Conservation (phyloP, 164 flowering plant species). For the Liquidambar formosana region DNA sequence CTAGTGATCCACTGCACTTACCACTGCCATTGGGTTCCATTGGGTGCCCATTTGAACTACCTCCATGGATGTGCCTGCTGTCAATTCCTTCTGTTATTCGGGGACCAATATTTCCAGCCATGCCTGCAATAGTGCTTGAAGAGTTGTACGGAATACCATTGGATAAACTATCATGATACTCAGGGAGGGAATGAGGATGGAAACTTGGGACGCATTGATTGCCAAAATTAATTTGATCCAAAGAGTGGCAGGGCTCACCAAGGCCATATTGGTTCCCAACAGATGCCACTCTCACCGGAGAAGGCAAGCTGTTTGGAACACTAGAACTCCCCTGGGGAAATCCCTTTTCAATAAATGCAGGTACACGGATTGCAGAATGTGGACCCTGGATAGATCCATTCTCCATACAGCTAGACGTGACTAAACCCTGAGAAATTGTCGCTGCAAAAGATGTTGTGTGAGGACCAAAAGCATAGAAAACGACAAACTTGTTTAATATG, state of each 20-base stretch:
- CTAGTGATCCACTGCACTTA: conserved; percentile 23
- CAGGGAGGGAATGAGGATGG: conserved; percentile 77
- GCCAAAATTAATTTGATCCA: conserved; percentile 45
- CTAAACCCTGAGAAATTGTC: conserved; percentile 31
- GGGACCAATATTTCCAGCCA: conserved; percentile 34
- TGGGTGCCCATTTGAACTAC: conserved; percentile 43
- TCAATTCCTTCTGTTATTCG: conserved; percentile 43
- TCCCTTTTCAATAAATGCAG: conserved; percentile 37
- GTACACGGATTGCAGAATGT: conserved; percentile 30
- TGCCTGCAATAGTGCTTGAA: conserved; percentile 26
- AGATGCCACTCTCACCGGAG: conserved; percentile 41
- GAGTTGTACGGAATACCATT: conserved; percentile 44
- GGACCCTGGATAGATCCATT: conserved; percentile 39
- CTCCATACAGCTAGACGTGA: conserved; percentile 39
- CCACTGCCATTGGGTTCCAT: conserved; percentile 47
- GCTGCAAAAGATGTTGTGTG: conserved; percentile 29
- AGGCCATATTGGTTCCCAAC: conserved; percentile 36
- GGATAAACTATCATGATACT: conserved; percentile 49
- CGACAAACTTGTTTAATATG: neutral
- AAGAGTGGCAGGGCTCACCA: conserved; percentile 36
- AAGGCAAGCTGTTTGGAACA: conserved; percentile 50
- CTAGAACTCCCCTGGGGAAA: conserved; percentile 47
- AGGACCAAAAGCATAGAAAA: conserved; percentile 8
- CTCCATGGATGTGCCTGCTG: conserved; percentile 38
- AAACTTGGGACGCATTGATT: conserved; percentile 36